Base-by-base conservation (phyloP, 345 rosid genomes). In the Draba incana region DNA sequence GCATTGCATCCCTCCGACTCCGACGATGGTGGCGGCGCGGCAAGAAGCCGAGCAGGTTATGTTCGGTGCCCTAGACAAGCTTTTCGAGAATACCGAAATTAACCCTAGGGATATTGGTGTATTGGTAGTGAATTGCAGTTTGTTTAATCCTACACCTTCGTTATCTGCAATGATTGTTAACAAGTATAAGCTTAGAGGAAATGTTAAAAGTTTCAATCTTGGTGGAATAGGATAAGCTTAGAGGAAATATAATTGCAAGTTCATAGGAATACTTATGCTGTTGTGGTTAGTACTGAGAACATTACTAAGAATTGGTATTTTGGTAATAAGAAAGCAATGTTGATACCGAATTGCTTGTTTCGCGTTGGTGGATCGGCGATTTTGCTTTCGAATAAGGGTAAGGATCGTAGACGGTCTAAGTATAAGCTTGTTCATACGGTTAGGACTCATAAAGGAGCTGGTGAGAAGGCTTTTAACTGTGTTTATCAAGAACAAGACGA, bases 211-310 rank as follows among this genome's bases (percentile, higher is more conserved):
- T 53, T 88, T 79, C 16, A 91, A 88, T 73, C 84, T 91, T 49
- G 96, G 96, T 16, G 97, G 96, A 0, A 88, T 91, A 96, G 97
- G 97, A 2, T n/a, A n/a, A n/a, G n/a, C n/a, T n/a, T n/a, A n/a
- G n/a, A n/a, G n/a, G n/a, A n/a, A n/a, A n/a, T n/a, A n/a, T n/a
- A n/a, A n/a, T n/a, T n/a, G n/a, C 97, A 88, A 82, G 87, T 86
- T 75, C 97, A 88, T 72, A 81, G 98, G 77, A 92, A 88, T 60
- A 86, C 92, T 50, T 85, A 79, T 54, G 98, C 92, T 33, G 84
- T 92, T 62, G 98, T 90, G 54, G 92, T 88, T 9, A 92, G 97
- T 39, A 92, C 97, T 0, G 97, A 92, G 79, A 92, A 88, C 50
- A 88, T 88, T 6, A 91, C 98, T 3, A 96, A 90, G 77, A 92